Percentiles rank a stretch among this genome's conserved stretches.
These are phyloP conservation scores for Aspergillus aculeatus DNA, from an alignment of 2,329 filamentous ascomycete species.

Conservation along the genomic window DNA sequence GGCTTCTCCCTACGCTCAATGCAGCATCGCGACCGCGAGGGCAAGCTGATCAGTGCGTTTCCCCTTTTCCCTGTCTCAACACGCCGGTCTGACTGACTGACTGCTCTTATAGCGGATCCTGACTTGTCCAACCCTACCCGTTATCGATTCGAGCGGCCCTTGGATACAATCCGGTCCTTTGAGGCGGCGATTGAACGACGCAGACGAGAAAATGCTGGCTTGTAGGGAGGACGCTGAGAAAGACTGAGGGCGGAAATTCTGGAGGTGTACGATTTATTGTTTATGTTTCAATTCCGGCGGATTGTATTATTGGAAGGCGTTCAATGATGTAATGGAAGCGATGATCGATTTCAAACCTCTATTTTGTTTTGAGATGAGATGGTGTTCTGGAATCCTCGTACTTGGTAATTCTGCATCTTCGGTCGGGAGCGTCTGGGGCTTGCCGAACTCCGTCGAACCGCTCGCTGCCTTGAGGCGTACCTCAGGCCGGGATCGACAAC, in stretches of 20 bases:
- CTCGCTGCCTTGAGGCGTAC: neutral
- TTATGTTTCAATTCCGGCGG: neutral
- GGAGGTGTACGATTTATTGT: neutral
- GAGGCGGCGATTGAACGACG: conserved; percentile 78
- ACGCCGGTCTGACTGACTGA: conserved; percentile 14
- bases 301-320: neutral
- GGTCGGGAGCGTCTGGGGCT: neutral
- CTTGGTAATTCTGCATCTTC: neutral
- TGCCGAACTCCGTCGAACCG: neutral
- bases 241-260: neutral
- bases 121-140: conserved; percentile 89
- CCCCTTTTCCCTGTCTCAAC: neutral
- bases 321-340: conserved; percentile 3
- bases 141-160: conserved; percentile 79
- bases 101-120: conserved; percentile 65
- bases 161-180: conserved; percentile 88
- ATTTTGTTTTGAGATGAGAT: neutral
- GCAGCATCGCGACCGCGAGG: conserved; percentile 72
- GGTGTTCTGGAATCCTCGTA: no score
- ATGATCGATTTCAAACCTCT: neutral
- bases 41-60: conserved; percentile 71
- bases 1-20: conserved; percentile 69
- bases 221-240: conserved; percentile 9
- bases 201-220: conserved; percentile 46
- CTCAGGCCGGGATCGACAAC: neutral